Conservation (phyloP, 768 basidiomycete genomes). For the Amanita subjunquillea region DNA sequence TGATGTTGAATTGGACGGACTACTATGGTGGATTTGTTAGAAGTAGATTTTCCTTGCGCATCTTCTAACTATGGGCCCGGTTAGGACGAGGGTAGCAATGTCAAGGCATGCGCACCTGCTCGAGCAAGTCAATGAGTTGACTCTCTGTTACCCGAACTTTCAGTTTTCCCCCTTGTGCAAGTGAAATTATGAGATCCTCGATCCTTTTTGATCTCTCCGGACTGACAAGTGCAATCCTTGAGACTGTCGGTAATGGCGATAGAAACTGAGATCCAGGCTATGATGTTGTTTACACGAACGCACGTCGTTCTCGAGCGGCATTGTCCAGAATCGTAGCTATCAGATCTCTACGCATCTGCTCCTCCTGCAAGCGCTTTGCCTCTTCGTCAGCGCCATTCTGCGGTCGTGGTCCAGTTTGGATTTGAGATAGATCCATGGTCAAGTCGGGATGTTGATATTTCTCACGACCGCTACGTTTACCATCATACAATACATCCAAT, state of each 20-base stretch:
- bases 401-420: neutral
- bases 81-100: conserved; percentile 13
- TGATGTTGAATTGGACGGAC: conserved; percentile 19
- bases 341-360: conserved; percentile 66
- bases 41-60: conserved; percentile 34
- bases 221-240: conserved; percentile 81
- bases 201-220: conserved; percentile 75
- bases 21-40: conserved; percentile 51
- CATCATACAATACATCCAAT: neutral
- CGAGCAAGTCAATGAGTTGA: conserved; percentile 77
- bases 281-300: conserved; percentile 17
- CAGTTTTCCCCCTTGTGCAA: conserved; percentile 79
- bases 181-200: conserved; percentile 65
- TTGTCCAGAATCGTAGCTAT: conserved; percentile 70
- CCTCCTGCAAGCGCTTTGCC: conserved; percentile 53
- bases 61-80: conserved; percentile 37
- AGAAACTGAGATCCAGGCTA: neutral
- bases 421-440: conserved; percentile 1
- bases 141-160: conserved; percentile 67
- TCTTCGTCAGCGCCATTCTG: conserved; percentile 27
- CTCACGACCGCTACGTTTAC: neutral
- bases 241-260: conserved; percentile 36
- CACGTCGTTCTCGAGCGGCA: conserved; percentile 76
- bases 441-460: neutral
- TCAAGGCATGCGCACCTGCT: conserved; percentile 48